Evolutionary conservation across 2,329 filamentous ascomycete species (phyloP), one percentile per base, ranked within the genome.

Genomic region (Cytospora paraplurivora): DNA sequence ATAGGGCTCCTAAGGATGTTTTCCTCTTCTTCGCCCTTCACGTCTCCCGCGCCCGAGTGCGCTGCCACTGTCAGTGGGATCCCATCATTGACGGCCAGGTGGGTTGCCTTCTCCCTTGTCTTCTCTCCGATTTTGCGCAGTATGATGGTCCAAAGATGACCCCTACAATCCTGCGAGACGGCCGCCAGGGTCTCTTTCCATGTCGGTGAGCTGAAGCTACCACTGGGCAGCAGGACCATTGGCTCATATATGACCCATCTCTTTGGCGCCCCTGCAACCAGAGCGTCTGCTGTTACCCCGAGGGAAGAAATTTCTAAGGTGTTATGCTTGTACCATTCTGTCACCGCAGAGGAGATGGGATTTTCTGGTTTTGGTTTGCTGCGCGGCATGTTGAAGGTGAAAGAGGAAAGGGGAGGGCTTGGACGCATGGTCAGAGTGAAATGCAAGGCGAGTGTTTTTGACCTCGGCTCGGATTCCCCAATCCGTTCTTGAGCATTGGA

Each of bases 1-100:
- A 81, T 84, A 0, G 94, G 94, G 56, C 87, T 88, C 52, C 93
- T 86, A 63, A 96, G 81, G 15, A 89, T 77, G 72, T 96, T 97
- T 68, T 88, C 84, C 19, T 71, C 69, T 4, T 73, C 71, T 4
- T 63, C 57, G 7, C 66, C 7, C 66, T 7, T 10, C 10, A 13
- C 32, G 37, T 33, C 38, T 49, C 55, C 59, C 3, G 50, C 37
- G 2, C 3, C 13, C 7, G 32, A 54, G 7, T 37, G 49, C 4
- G 60, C 54, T 44, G 15, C 8, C 67, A 72, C 71, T 7, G 76
- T 77, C 2, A 82, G 73, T 0, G 86, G 86, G 56, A 89, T 89
- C 0, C 85, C 84, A 66, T 85, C 82, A 69, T 88, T 88, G 51
- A 85, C 75, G 10, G 86, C 86, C 1, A 88, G 76, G 61, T 87